phyloP scores from a whole-genome alignment of 208 protist genomes.

The Angomonas ambiguus region DNA sequence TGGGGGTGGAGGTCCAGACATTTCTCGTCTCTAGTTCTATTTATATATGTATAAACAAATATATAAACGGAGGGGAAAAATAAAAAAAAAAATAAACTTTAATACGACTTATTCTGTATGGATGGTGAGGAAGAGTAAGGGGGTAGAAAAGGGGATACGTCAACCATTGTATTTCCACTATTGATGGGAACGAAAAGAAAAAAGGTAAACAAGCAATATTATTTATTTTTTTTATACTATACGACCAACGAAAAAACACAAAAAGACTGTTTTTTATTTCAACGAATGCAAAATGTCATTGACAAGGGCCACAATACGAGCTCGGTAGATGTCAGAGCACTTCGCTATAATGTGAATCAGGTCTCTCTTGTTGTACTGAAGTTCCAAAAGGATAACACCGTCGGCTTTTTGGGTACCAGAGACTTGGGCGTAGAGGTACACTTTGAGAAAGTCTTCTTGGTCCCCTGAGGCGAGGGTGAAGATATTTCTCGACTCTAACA shows the following conservation, averaged over 20 bases:
- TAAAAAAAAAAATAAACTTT: constrained; percentile 4
- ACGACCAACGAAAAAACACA: no score
- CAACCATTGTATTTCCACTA: not conserved
- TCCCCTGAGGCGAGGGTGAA: constrained; percentile 54
- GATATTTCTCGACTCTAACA: constrained; percentile 32
- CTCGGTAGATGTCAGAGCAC: constrained; percentile 14
- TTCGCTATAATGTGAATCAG: constrained; percentile 37
- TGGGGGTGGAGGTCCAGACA: constrained; percentile 22
- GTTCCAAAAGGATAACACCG: constrained; percentile 32
- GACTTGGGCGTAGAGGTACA: constrained; percentile 48
- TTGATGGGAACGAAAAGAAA: not conserved
- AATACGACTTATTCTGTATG: not conserved
- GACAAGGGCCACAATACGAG: constrained; percentile 9
- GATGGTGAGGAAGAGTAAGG: no score
- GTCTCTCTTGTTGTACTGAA: constrained; percentile 24
- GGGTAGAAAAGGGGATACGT: no score
- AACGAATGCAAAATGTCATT: not conserved
- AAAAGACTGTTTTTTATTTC: not conserved
- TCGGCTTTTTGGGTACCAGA: constrained; percentile 7
- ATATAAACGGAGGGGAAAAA: not conserved
- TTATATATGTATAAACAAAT: no score
- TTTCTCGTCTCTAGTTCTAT: no score
- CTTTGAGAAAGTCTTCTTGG: constrained; percentile 29
- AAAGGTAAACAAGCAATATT: not conserved
- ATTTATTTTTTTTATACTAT: not conserved